phyloP scores from a whole-genome alignment of 371 early-diverging fungal genomes.

The Blyttiomyces sp. region DNA sequence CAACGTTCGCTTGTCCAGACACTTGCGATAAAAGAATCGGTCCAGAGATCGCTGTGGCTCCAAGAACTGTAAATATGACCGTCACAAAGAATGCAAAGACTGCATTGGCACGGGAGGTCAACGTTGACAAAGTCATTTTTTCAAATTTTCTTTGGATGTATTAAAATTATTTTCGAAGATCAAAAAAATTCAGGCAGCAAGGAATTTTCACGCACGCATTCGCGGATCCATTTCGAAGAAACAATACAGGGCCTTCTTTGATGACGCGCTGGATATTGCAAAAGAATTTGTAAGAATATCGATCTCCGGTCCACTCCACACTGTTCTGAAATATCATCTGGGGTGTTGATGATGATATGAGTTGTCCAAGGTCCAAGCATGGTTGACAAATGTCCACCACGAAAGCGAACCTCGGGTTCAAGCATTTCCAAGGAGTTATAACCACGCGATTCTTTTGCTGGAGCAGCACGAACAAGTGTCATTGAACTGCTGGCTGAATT shows the following conservation, averaged over 20 bases:
- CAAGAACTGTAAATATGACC: constrained; percentile 59
- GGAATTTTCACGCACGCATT: too few species aligned
- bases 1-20: constrained; percentile 29
- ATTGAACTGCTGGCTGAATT: neutral
- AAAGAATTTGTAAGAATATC: too few species aligned
- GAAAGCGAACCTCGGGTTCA: constrained; percentile 4
- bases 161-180: too few species aligned
- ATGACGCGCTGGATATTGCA: too few species aligned
- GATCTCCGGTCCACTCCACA: too few species aligned
- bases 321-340: too few species aligned
- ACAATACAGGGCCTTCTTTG: too few species aligned
- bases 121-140: constrained; percentile 15
- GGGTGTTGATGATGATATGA: constrained; percentile 27
- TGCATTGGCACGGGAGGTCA: constrained; percentile 56
- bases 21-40: constrained; percentile 43
- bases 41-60: constrained; percentile 50
- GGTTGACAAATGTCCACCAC: constrained; percentile 13
- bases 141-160: constrained; percentile 1
- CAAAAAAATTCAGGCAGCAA: too few species aligned
- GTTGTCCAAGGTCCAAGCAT: constrained; percentile 21
- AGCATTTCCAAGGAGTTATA: constrained; percentile 10
- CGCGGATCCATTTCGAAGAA: too few species aligned
- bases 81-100: constrained; percentile 67
- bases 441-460: neutral
- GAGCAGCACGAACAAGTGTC: neutral